Base-by-base conservation (phyloP, 768 basidiomycete genomes). In the Clitopilus passeckerianus region DNA sequence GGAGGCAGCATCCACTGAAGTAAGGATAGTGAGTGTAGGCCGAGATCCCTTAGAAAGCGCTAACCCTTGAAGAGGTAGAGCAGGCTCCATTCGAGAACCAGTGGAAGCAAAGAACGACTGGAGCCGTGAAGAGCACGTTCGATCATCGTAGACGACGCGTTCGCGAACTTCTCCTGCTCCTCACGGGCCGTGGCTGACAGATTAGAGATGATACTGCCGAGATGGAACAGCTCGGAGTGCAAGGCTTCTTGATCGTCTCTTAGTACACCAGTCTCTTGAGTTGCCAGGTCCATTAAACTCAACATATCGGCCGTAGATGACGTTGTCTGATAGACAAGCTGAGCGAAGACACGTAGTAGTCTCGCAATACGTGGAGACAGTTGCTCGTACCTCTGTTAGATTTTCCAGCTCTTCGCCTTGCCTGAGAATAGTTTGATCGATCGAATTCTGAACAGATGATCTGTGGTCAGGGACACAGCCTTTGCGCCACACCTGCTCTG, bases 101-200 rank as follows among this genome's bases (percentile, higher is more conserved):
- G 3, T 2, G 16, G 2, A 20, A 50, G n/a, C 3, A 50, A 22
- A 4, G 46, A 22, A 7, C n/a, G n/a, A 16, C 3, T 20, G 18
- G 46, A 22, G 20, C 18, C 10, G 4, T 5, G 61, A 44, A 81
- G 61, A 6, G 67, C 67, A 53, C 71, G 67, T 34, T 70, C 70
- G 20, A 80, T 63, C 6, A 70, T 64, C 15, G 60, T 63, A 2
- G 78, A 74, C 20, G 84, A 80, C 12, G 35, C 54, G 18, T 67
- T 73, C 53, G 80, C 82, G 57, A 86, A 77, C 59, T 73, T 75
- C 57, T 75, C 71, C 35, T 86, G 68, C 61, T 83, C 81, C 15
- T 63, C 59, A 20, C 73, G 75, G 1, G 81, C 74, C 9, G 71
- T 74, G 33, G 66, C 64, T 0, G 77, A 74, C 20, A 85, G 67